Evolutionary conservation across 257 asterid species (phyloP).

Genomic region (Ligustrum vulgare): DNA sequence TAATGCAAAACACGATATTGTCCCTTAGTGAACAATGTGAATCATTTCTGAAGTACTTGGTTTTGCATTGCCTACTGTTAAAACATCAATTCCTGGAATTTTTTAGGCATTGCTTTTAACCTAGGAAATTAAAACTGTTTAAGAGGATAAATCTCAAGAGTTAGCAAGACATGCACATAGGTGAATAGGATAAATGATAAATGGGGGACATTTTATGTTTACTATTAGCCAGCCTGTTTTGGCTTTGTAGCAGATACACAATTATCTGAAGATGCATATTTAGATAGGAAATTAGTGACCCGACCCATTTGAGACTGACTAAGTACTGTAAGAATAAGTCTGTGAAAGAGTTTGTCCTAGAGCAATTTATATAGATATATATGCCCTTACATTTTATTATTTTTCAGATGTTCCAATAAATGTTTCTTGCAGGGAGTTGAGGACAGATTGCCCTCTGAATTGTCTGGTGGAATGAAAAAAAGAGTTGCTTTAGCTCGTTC

Average conservation of each 20-base stretch:
- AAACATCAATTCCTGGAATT: not conserved
- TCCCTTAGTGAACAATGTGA: not conserved
- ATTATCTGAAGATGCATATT: constrained; percentile 19
- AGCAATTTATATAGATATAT: not conserved
- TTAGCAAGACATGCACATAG: constrained; percentile 2
- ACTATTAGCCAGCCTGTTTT: not conserved
- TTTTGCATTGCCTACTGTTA: constrained; percentile 12
- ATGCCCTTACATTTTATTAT: not conserved
- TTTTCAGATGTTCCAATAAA: constrained; percentile 21
- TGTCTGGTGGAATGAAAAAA: constrained; percentile 99
- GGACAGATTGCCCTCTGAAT: constrained; percentile 89
- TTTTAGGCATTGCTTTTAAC: not conserved
- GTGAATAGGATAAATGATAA: not conserved
- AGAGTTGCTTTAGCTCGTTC: constrained; percentile 99
- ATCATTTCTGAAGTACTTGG: not conserved
- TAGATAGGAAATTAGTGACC: constrained; percentile 12
- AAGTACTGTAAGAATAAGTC: not conserved
- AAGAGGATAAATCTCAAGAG: not conserved
- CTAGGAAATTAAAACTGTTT: not conserved
- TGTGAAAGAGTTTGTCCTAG: constrained; percentile 23
- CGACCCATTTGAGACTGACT: not conserved
- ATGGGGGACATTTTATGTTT: not conserved
- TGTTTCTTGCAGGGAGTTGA: constrained; percentile 77
- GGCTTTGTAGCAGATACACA: not conserved
- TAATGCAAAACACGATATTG: not conserved